phyloP scores from a whole-genome alignment of 768 basidiomycete species.

The Kwoniella pini region DNA sequence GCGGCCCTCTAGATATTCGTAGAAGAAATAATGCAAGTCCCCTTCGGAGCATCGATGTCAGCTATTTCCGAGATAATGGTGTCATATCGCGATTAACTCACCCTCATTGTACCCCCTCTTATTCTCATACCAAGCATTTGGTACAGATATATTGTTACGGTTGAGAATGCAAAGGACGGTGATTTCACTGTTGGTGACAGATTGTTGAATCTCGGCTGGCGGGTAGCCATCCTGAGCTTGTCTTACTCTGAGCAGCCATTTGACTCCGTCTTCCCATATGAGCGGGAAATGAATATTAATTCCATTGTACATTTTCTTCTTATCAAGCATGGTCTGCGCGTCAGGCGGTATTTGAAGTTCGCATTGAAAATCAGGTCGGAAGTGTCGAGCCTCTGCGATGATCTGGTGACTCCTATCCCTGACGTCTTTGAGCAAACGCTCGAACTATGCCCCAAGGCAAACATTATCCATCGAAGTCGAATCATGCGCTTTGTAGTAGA shows the following conservation, averaged over 20 bases:
- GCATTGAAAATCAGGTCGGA: neutral
- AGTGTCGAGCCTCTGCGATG: neutral
- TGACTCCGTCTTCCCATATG: constrained; percentile 21
- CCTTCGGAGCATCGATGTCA: neutral
- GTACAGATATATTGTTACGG: neutral
- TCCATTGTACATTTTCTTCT: neutral
- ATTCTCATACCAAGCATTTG: neutral
- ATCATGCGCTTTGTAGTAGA: neutral
- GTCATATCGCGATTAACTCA: neutral
- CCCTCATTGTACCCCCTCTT: neutral
- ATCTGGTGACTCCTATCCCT: neutral
- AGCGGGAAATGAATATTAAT: constrained; percentile 22
- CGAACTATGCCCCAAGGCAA: neutral
- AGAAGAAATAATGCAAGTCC: neutral
- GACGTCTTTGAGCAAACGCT: neutral
- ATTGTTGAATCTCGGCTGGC: neutral
- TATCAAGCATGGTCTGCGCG: neutral
- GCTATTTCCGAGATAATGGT: neutral
- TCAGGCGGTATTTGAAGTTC: neutral
- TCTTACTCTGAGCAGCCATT: constrained; percentile 21
- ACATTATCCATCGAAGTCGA: neutral
- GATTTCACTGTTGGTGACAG: constrained; percentile 1
- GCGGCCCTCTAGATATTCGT: neutral
- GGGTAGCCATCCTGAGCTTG: neutral
- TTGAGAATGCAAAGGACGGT: neutral